Conservation (phyloP, 495 filamentous ascomycete species). For the Lentithecium fluviatile region DNA sequence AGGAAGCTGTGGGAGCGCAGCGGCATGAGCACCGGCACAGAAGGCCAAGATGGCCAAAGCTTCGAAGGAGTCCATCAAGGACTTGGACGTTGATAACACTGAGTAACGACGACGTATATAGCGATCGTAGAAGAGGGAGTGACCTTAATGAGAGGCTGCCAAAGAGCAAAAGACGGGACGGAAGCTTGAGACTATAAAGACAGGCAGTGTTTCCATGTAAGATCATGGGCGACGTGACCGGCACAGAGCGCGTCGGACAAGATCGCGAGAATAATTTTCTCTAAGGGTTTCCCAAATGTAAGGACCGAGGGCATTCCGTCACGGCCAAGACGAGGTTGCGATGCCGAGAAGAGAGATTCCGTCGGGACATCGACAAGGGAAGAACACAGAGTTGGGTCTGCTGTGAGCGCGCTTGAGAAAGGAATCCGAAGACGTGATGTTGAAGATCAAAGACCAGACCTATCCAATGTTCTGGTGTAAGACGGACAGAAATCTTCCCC, state of each 20-base stretch:
- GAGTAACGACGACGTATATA: too few relatives aligned
- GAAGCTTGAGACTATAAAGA: too few relatives aligned
- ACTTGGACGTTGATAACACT: neutral
- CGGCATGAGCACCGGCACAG: neutral
- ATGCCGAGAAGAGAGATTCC: neutral
- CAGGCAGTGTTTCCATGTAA: neutral
- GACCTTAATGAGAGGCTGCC: neutral
- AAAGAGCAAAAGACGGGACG: neutral
- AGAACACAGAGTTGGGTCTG: too few relatives aligned
- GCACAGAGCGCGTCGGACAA: neutral
- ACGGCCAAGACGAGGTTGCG: neutral
- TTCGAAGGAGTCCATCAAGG: conserved; percentile 18
- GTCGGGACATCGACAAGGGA: neutral
- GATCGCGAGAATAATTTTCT: neutral
- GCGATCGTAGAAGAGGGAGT: neutral
- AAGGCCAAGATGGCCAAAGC: conserved; percentile 21
- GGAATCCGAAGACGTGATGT: too few relatives aligned
- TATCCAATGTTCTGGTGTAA: too few relatives aligned
- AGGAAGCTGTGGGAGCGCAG: conserved; percentile 12
- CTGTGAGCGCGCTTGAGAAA: too few relatives aligned
- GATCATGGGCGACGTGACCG: neutral
- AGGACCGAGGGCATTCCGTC: neutral
- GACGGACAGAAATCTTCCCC: too few relatives aligned
- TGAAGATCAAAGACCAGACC: too few relatives aligned
- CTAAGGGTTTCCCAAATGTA: neutral